Base-by-base conservation (phyloP, 306 rosid species). In the Dicorynia guianensis region DNA sequence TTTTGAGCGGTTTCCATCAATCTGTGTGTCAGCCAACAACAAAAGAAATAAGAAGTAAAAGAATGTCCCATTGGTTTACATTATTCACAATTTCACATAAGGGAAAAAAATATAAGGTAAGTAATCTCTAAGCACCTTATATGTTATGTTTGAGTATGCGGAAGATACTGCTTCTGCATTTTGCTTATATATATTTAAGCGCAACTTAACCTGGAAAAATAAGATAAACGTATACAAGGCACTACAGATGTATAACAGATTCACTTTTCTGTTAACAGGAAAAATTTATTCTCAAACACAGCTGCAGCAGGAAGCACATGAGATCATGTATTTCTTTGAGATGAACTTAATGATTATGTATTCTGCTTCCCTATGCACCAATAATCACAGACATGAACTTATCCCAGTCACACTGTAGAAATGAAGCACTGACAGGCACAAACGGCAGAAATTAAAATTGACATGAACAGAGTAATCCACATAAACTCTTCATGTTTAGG, bases 141-240 rank as follows among this genome's bases (percentile, higher is more conserved):
- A 89, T 82, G 87, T 80, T 73, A 89, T 86, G 82, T 64, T 77
- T 40, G 81, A 87, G 84, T 95, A 95, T 11, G 89, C 64, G 67
- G 93, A 85, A 70, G 87, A 83, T 53, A 78, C 81, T 48, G 97
- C 89, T 79, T 81, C 92, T 42, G 91, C 96, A 87, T 92, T 95
- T 85, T 83, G 18, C 89, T 90, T 90, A 83, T 90, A 92, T 80
- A 89, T 86, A 67, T 86, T 80, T 44, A 25, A 25, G 30, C 30
- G 30, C 2, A 2, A 83, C 76, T 85, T 87, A 58, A 88, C 98
- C 97, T 94, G 79, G 62, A 53, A 53, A 25, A 76, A 75, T 82
- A 25, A 60, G 20, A 39, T 59, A 15, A 63, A 55, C 42, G 40
- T 40, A 58, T 54, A 56, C 17, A 64, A 76, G 69, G 42, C 47